Evolutionary conservation across 2,329 filamentous ascomycete species (phyloP).

Genomic region (Diaporthe citrichinensis): DNA sequence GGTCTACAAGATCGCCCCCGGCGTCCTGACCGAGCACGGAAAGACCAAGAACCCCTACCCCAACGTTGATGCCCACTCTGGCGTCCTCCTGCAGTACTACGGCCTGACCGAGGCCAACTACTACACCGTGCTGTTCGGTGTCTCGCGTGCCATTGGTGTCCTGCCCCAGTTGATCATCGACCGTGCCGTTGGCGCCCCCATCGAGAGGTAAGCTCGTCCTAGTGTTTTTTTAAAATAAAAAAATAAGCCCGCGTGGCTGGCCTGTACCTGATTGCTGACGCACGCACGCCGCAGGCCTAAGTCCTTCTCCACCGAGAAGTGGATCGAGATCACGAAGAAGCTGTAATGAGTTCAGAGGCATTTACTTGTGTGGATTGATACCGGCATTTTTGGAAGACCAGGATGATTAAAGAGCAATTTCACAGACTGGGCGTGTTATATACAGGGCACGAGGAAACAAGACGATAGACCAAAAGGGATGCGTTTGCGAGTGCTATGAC

Average conservation of each 20-base stretch:
- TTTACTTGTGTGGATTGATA: constrained; percentile 20
- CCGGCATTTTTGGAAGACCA: constrained; percentile 27
- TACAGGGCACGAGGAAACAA: constrained; percentile 49
- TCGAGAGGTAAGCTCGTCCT: constrained; percentile 76
- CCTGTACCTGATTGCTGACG: constrained; percentile 33
- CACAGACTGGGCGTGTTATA: constrained; percentile 45
- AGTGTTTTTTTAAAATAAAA: too few species aligned
- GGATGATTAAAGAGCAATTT: constrained; percentile 44
- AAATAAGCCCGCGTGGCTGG: neutral
- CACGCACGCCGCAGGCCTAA: constrained; percentile 72
- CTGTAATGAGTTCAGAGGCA: constrained; percentile 71
- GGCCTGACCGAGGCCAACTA: constrained; percentile 98
- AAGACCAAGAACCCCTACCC: constrained; percentile 99
- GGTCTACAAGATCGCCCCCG: constrained; percentile 99
- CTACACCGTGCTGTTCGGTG: constrained; percentile 99
- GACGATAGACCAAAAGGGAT: constrained; percentile 47
- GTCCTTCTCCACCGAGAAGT: constrained; percentile 98
- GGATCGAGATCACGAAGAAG: constrained; percentile 93
- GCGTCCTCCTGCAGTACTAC: constrained; percentile 99
- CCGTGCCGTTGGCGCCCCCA: constrained; percentile 95
- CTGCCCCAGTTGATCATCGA: constrained; percentile 99
- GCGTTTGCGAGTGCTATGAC: constrained; percentile 37
- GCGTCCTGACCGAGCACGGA: constrained; percentile 96
- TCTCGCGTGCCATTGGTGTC: constrained; percentile 97
- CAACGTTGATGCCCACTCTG: constrained; percentile 98